A percentile compares a stretch with the other conserved stretches of the same genome.
phyloP scores from a whole-genome alignment of 306 rosid genomes.

The Canavalia ensiformis region DNA sequence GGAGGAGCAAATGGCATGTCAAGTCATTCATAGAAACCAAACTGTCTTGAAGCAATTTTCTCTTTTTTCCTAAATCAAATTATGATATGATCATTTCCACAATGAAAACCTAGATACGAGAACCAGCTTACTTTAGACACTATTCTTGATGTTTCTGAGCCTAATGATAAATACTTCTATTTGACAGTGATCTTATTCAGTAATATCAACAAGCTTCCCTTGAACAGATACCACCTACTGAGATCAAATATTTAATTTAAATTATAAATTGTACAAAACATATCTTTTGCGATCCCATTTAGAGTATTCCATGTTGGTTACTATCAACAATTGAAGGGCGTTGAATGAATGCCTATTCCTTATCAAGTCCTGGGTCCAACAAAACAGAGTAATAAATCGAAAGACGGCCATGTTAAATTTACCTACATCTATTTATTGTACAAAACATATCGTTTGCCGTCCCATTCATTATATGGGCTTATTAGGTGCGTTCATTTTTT shows the following conservation, averaged over 20 bases:
- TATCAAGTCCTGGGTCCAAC: background rate
- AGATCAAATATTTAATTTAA: background rate
- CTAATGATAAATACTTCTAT: background rate
- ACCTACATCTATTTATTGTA: background rate
- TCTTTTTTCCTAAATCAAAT: too few relatives aligned
- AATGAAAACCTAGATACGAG: too few relatives aligned
- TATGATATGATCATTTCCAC: too few relatives aligned
- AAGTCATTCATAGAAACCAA: too few relatives aligned
- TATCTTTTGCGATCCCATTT: background rate
- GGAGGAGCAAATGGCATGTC: too few relatives aligned
- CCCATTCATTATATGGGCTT: background rate
- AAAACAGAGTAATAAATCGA: background rate
- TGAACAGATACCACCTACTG: background rate
- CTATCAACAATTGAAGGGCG: background rate
- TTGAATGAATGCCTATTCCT: background rate
- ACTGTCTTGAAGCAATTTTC: too few relatives aligned
- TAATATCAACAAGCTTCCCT: background rate
- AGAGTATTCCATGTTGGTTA: background rate
- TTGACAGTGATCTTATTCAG: background rate
- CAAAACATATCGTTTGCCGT: too few relatives aligned
- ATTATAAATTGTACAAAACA: background rate
- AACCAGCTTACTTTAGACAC: background rate
- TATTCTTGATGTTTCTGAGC: background rate
- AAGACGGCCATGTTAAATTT: background rate
- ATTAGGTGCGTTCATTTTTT: too few relatives aligned